A percentile compares a stretch with the other conserved stretches of the same genome.
These are phyloP conservation scores for Exophiala lecanii-corni DNA, from an alignment of 2,329 filamentous ascomycete genomes.

Conservation along the genomic window DNA sequence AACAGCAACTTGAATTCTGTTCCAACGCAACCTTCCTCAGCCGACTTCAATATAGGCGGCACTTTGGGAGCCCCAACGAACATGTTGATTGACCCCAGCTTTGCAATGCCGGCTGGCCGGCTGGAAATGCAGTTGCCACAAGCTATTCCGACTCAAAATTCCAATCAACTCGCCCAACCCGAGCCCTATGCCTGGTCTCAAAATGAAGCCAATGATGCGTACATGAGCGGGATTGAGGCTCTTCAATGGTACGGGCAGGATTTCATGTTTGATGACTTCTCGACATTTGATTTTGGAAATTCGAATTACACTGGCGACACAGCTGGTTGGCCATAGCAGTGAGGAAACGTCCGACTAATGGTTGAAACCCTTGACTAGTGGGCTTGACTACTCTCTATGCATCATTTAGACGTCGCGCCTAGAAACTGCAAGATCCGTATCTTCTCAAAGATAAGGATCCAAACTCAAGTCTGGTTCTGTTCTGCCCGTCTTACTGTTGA, in stretches of 20 bases:
- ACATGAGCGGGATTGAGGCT: slow-evolving; percentile 16
- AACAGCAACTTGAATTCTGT: background rate
- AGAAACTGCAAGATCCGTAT: too few species aligned
- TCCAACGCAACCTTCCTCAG: background rate
- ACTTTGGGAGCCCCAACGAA: background rate
- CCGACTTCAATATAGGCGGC: background rate
- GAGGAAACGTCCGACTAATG: too few species aligned
- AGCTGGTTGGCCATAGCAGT: background rate
- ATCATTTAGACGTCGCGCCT: too few species aligned
- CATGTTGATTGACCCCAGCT: background rate
- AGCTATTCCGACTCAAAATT: background rate
- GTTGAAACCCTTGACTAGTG: too few species aligned
- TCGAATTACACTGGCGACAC: background rate
- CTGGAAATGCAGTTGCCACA: too few species aligned
- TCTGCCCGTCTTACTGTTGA: too few species aligned
- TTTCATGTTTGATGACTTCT: slow-evolving; percentile 12
- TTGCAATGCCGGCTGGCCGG: background rate
- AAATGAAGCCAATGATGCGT: slow-evolving; percentile 6
- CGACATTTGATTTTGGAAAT: slow-evolving; percentile 1
- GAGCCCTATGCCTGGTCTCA: background rate
- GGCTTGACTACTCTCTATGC: too few species aligned
- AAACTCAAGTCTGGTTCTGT: too few species aligned
- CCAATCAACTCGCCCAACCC: background rate
- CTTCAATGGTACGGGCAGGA: slow-evolving; percentile 19
- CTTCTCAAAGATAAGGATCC: too few species aligned